phyloP scores from a whole-genome alignment of 352 stramenopile species.

The Thalassiosira hispida region DNA sequence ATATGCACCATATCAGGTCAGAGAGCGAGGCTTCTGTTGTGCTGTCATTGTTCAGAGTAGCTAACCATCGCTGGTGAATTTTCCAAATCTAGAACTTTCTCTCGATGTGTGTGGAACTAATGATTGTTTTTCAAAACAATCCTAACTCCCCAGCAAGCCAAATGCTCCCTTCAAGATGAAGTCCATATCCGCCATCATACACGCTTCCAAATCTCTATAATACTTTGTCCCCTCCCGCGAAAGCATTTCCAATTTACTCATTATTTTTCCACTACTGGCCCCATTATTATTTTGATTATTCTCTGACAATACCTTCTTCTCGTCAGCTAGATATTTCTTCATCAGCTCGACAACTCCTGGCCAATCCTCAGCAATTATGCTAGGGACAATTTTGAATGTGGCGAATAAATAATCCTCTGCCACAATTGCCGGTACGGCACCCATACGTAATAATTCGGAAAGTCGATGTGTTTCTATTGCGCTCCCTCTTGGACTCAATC shows the following conservation, averaged over 20 bases:
- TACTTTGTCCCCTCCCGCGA: neutral
- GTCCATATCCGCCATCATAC: conserved; percentile 19
- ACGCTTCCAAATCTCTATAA: conserved; percentile 8
- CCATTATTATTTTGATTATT: neutral
- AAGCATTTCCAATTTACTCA: conserved; percentile 1
- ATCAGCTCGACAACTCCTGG: neutral
- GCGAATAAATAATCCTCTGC: conserved; percentile 1
- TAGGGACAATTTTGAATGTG: neutral
- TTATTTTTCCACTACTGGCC: neutral
- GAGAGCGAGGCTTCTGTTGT: too few relatives aligned
- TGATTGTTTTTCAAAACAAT: too few relatives aligned
- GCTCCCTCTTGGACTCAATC: conserved; percentile 11
- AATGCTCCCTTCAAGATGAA: conserved; percentile 26
- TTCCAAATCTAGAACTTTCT: too few relatives aligned
- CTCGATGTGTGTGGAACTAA: too few relatives aligned
- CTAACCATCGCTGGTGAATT: too few relatives aligned
- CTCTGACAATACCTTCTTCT: neutral
- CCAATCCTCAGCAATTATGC: conserved; percentile 1
- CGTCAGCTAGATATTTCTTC: neutral
- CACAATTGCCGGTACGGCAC: conserved; percentile 3
- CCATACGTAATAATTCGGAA: neutral
- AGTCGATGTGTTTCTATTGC: conserved; percentile 8
- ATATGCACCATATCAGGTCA: too few relatives aligned
- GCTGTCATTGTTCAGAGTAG: too few relatives aligned
- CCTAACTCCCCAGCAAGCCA: conserved; percentile 1